Conservation (phyloP, 2,329 filamentous ascomycete species). For the Epichloe elymi region DNA sequence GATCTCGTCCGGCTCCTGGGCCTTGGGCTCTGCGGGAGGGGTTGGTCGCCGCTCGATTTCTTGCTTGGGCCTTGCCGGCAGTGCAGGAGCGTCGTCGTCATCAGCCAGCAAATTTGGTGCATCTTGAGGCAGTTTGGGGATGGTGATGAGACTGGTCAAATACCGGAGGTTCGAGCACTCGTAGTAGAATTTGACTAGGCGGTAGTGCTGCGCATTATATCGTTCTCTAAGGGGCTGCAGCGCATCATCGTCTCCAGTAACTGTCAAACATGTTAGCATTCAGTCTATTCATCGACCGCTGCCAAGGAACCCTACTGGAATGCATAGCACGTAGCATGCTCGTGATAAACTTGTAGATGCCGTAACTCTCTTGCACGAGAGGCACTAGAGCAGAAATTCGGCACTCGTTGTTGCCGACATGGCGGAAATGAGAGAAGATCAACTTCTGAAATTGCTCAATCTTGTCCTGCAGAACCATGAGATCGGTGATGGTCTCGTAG, state of each 20-base stretch:
- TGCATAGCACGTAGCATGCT: slow-evolving; percentile 99
- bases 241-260: slow-evolving; percentile 86
- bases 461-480: slow-evolving; percentile 95
- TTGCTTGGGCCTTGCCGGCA: slow-evolving; percentile 70
- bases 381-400: slow-evolving; percentile 88
- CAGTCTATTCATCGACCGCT: not conserved
- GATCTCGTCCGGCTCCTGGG: slow-evolving; percentile 83
- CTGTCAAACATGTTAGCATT: slow-evolving; percentile 26
- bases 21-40: slow-evolving; percentile 52
- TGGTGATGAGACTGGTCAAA: slow-evolving; percentile 87
- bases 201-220: slow-evolving; percentile 93
- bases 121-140: slow-evolving; percentile 90
- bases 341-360: slow-evolving; percentile 98
- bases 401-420: slow-evolving; percentile 88
- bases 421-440: slow-evolving; percentile 92
- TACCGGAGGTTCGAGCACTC: slow-evolving; percentile 97
- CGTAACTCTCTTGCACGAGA: slow-evolving; percentile 93
- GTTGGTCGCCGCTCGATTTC: slow-evolving; percentile 57
- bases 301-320: slow-evolving; percentile 48
- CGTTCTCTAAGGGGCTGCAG: slow-evolving; percentile 75
- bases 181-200: slow-evolving; percentile 95
- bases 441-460: slow-evolving; percentile 98
- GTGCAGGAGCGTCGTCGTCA: slow-evolving; percentile 68
- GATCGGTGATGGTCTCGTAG: slow-evolving; percentile 88
- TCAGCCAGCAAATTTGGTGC: slow-evolving; percentile 80